Base-by-base conservation (phyloP, 1,284 basidiomycete species). In the Cryptococcus wingfieldii region DNA sequence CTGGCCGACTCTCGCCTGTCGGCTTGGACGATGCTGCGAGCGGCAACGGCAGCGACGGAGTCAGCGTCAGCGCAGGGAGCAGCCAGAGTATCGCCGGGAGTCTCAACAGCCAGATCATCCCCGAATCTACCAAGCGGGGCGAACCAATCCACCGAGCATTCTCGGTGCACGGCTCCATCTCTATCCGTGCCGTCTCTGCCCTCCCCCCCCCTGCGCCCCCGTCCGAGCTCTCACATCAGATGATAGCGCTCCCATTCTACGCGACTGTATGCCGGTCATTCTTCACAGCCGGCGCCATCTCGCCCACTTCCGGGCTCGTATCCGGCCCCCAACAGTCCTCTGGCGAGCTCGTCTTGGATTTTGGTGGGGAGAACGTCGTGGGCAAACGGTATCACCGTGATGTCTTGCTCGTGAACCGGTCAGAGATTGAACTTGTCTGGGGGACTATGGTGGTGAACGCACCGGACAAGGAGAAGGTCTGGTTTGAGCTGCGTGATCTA, bases 361-460 rank as follows among this genome's bases (percentile, higher is more conserved):
- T 75, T 61, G 73, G 73, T 4, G 57, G 61, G n/a, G 71, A 74
- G 44, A 62, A 69, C 9, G 64, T 69, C n/a, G 67, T 72, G 4
- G 71, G 70, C 3, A 58, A 59, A 25, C 58, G 69, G 39, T 71
- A 68, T 38, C 65, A 75, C 53, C 65, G 73, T 10, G 73, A 75
- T 61, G 67, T 75, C 37, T 45, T 75, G 18, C 62, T 75, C 14
- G 71, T 75, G 44, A 75, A 75, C 47, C 68, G 73, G 38, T 72
- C 70, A 27, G 73, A 75, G 56, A 71, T 74, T 42, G 73, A 75
- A 48, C 60, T 74, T 14, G 68, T 74, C 28, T 75, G 73, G 73
- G 68, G 56, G 3, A 72, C 70, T 0, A 55, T 65, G 2, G 68
- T 75, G 7, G 67, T 72, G 50, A 69, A 64, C 39, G 62, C 67